Percentiles rank a stretch among this genome's conserved stretches.
Conservation (phyloP, 1,284 basidiomycete genomes). For the Pascua guehoae region DNA sequence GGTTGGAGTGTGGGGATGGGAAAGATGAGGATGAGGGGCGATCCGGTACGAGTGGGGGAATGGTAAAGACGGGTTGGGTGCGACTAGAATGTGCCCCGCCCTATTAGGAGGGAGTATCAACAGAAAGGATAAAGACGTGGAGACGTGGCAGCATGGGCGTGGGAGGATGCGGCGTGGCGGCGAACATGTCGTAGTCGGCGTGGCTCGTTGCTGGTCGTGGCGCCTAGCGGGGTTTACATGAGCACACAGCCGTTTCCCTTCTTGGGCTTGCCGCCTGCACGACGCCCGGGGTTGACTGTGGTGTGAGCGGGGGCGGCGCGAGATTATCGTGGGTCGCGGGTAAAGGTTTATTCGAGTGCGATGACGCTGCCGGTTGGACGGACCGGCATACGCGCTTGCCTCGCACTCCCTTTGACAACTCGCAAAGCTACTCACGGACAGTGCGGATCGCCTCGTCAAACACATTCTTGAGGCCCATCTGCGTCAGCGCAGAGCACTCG, state of each 20-base stretch:
- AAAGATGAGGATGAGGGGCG: too few species aligned
- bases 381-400: not conserved
- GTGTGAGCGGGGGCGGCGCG: not conserved
- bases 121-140: constrained; percentile 1
- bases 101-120: not conserved
- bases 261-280: constrained; percentile 36
- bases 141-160: not conserved
- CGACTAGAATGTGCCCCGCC: too few species aligned
- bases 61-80: not conserved
- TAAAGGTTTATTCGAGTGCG: too few species aligned
- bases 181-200: not conserved
- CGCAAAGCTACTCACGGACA: constrained; percentile 58
- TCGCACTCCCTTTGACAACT: not conserved
- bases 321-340: too few species aligned
- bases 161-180: too few species aligned
- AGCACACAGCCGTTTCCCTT: constrained; percentile 37
- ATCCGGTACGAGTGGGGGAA: too few species aligned
- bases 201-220: not conserved
- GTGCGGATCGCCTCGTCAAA: constrained; percentile 91
- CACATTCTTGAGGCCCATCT: constrained; percentile 94
- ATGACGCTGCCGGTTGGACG: too few species aligned
- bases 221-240: constrained; percentile 28
- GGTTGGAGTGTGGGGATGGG: not conserved
- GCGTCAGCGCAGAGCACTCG: constrained; percentile 70
- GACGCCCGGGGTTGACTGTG: constrained; percentile 45